phyloP scores from a whole-genome alignment of 2,329 filamentous ascomycete species.

The Neurospora sp. region DNA sequence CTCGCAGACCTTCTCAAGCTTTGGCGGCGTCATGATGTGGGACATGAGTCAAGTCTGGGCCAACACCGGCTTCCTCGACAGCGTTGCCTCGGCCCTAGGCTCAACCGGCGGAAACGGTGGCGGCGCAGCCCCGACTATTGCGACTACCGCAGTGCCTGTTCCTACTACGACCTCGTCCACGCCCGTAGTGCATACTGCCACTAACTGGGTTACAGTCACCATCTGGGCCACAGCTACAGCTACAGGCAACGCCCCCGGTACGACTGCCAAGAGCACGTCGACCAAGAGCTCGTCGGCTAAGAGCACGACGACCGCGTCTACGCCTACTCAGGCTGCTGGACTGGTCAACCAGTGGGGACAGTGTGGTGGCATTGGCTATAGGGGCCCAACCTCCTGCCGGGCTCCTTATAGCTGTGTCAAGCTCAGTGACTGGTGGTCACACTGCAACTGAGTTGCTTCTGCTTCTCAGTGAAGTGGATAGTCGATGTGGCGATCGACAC shows the following conservation, averaged over 20 bases:
- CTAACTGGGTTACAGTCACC: not conserved
- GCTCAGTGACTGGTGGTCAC: slow-evolving; percentile 23
- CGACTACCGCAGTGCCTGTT: slow-evolving; percentile 1
- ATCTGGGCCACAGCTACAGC: not conserved
- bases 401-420: slow-evolving; percentile 22
- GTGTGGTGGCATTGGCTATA: slow-evolving; percentile 26
- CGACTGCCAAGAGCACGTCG: slow-evolving; percentile 6
- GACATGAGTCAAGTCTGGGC: slow-evolving; percentile 51
- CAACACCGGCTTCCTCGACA: slow-evolving; percentile 46
- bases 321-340: slow-evolving; percentile 9
- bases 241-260: not conserved
- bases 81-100: slow-evolving; percentile 28
- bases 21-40: slow-evolving; percentile 57
- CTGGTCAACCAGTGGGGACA: slow-evolving; percentile 26
- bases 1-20: slow-evolving; percentile 44
- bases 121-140: not conserved
- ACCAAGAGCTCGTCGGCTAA: slow-evolving; percentile 10
- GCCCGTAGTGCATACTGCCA: not conserved
- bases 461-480: not conserved
- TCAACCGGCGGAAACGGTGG: slow-evolving; percentile 3
- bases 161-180: not conserved
- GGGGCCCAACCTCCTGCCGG: slow-evolving; percentile 23
- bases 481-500: not conserved
- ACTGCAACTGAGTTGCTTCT: slow-evolving; percentile 15
- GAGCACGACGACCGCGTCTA: slow-evolving; percentile 10